phyloP scores from a whole-genome alignment of 306 rosid species.

The Acmispon strigosus region DNA sequence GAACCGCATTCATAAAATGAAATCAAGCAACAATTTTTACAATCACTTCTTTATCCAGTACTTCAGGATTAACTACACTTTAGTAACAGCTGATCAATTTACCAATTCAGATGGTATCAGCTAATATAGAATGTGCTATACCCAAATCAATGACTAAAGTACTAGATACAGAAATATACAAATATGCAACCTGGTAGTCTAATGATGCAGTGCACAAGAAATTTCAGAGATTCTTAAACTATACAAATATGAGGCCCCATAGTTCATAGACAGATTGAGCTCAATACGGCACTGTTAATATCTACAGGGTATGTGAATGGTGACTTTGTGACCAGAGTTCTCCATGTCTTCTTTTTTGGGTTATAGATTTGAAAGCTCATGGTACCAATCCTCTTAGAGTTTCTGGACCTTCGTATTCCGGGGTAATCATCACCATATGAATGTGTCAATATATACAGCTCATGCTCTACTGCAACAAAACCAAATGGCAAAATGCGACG shows the following conservation, averaged over 20 bases:
- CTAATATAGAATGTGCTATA: constrained; percentile 1
- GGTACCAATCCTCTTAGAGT: constrained; percentile 44
- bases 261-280: constrained; percentile 59
- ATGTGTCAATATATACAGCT: constrained; percentile 53
- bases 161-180: constrained; percentile 21
- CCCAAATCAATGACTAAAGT: not conserved
- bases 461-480: constrained; percentile 53
- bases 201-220: constrained; percentile 20
- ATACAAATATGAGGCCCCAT: constrained; percentile 1
- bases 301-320: constrained; percentile 54
- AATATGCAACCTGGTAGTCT: constrained; percentile 16
- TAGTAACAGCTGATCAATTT: constrained; percentile 11
- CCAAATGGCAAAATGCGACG: constrained; percentile 43
- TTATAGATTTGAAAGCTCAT: constrained; percentile 73
- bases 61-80: constrained; percentile 10
- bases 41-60: constrained; percentile 3
- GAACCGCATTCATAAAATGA: not conserved
- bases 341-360: constrained; percentile 71
- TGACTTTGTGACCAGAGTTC: constrained; percentile 49
- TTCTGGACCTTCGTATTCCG: constrained; percentile 46
- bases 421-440: constrained; percentile 24
- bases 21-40: not conserved
- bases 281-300: constrained; percentile 52
- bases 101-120: constrained; percentile 2
- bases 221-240: constrained; percentile 14